Conservation (phyloP, 2,329 filamentous ascomycete species). For the Setomelanomma holmii region DNA sequence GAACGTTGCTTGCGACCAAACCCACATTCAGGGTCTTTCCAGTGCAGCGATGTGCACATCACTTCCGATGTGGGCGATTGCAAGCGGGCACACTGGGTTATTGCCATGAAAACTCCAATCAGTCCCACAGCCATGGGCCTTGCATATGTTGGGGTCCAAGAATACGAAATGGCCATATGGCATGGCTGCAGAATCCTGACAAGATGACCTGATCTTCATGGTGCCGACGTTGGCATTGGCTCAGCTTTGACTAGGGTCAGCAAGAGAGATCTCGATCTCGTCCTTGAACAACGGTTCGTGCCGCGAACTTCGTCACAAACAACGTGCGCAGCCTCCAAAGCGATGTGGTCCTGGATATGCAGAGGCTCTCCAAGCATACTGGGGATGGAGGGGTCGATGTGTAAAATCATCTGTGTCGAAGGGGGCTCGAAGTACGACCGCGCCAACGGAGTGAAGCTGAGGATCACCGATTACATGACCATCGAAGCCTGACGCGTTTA, state of each 20-base stretch:
- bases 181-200: too few relatives aligned
- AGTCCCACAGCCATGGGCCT: too few relatives aligned
- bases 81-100: background rate
- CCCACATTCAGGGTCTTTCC: conserved; percentile 12
- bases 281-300: conserved; percentile 10
- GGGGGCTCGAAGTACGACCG: background rate
- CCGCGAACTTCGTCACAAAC: conserved; percentile 2
- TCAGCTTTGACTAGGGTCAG: background rate
- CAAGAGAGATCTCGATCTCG: conserved; percentile 16
- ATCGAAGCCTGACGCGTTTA: conserved; percentile 2
- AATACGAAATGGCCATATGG: background rate
- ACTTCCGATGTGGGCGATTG: conserved; percentile 15
- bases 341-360: too few relatives aligned
- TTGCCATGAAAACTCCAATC: background rate
- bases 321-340: background rate
- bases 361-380: too few relatives aligned
- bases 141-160: conserved; percentile 1
- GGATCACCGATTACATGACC: conserved; percentile 5
- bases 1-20: conserved; percentile 1
- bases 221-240: background rate
- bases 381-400: background rate
- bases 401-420: background rate
- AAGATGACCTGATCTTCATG: background rate
- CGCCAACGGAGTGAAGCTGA: conserved; percentile 1
- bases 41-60: conserved; percentile 27